phyloP scores from a whole-genome alignment of 331 rosid species.

The Malus hybrid region DNA sequence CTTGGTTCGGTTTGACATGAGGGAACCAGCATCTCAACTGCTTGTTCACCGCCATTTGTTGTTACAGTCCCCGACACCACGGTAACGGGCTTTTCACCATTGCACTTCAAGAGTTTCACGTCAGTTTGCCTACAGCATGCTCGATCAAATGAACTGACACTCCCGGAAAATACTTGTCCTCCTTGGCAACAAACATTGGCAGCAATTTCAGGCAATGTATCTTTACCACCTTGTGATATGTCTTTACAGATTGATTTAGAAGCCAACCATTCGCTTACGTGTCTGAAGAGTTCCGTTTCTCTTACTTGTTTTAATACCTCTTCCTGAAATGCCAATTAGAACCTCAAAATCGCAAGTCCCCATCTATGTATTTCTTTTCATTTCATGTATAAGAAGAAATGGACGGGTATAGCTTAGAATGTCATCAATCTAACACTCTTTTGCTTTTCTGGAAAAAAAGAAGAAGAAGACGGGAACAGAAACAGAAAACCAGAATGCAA shows the following conservation, averaged over 20 bases:
- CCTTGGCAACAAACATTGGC: constrained; percentile 63
- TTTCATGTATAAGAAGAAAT: constrained; percentile 7
- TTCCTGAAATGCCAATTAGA: constrained; percentile 56
- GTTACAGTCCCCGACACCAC: constrained; percentile 67
- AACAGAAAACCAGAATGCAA: background rate
- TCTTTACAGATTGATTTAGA: constrained; percentile 30
- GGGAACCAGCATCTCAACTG: constrained; percentile 66
- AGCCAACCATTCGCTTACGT: constrained; percentile 46
- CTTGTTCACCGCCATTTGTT: constrained; percentile 46
- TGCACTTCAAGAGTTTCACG: constrained; percentile 34
- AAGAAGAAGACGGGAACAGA: background rate
- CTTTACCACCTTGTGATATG: constrained; percentile 22
- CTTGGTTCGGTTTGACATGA: constrained; percentile 29
- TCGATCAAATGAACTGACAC: constrained; percentile 14
- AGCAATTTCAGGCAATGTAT: constrained; percentile 36
- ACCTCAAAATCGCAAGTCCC: constrained; percentile 2
- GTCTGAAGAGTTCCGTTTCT: constrained; percentile 54
- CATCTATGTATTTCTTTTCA: constrained; percentile 3
- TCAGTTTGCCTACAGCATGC: constrained; percentile 40
- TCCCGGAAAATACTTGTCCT: constrained; percentile 43
- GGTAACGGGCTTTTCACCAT: constrained; percentile 40
- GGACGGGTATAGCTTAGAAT: too few relatives aligned
- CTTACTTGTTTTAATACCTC: constrained; percentile 60
- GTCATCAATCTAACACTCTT: too few relatives aligned
- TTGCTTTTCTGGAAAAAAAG: background rate